Conservation (phyloP, 305 asterid species). For the Solanum hybrid region DNA sequence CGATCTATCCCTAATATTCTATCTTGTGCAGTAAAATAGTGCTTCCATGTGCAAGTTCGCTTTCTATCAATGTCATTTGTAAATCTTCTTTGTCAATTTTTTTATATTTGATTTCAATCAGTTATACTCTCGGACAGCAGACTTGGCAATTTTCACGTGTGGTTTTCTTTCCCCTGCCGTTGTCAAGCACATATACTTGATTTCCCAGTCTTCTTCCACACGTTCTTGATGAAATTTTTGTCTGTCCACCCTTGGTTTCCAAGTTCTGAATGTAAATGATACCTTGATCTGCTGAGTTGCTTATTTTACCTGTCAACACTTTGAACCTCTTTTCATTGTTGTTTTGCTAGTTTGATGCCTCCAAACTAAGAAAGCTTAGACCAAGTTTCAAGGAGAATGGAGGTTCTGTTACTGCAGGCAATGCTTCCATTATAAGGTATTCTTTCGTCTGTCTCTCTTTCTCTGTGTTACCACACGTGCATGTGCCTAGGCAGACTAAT, state of each 20-base stretch:
- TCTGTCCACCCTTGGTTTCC: neutral
- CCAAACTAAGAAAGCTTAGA: slow-evolving; percentile 65
- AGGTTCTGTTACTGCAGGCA: slow-evolving; percentile 97
- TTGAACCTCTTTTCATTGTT: slow-evolving; percentile 2
- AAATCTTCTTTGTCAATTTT: neutral
- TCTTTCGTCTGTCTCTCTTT: slow-evolving; percentile 9
- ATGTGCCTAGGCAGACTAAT: neutral
- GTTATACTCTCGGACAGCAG: neutral
- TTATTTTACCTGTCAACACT: neutral
- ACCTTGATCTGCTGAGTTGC: neutral
- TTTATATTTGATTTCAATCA: neutral
- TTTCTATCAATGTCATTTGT: neutral
- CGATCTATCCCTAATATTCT: neutral
- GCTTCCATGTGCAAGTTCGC: neutral
- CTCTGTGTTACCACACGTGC: neutral
- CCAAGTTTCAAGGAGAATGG: slow-evolving; percentile 82
- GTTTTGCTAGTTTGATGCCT: slow-evolving; percentile 66
- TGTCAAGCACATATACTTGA: neutral
- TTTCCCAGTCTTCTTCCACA: neutral
- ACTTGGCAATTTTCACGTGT: neutral
- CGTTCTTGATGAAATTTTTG: neutral
- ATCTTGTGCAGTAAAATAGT: neutral
- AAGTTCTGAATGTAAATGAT: neutral
- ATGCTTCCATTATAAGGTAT: slow-evolving; percentile 91
- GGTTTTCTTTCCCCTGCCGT: neutral